Evolutionary conservation across 352 stramenopile genomes (phyloP), one percentile per base, ranked within the genome.

Genomic region (Globisporangium radiosum): DNA sequence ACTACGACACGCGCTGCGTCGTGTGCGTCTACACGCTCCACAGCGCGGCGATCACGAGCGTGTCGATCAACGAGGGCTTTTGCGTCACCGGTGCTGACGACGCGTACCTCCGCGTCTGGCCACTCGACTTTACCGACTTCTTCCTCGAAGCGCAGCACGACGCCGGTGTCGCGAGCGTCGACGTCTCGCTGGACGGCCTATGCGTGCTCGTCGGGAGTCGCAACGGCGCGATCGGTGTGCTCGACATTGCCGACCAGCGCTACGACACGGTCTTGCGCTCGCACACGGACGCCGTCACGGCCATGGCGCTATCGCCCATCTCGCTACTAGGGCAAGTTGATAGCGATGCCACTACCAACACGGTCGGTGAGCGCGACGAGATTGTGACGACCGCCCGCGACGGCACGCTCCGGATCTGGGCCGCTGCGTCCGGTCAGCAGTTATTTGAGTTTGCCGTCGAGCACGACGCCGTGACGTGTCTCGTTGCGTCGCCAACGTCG

Each of bases 11-110:
- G 8, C 77, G 79, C 33, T 62, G 82, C 42, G 75, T 97, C 10
- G 60, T 94, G 13, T 96, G 87, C 56, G 86, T 97, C n/a, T 95
- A 97, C 60, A 78, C 92, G 53, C 69, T 97, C 14, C 91, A 97
- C 60, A 75, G 95, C 52, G 80, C 76, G 0, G 74, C 79, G 25
- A 96, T 97, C 60, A 82, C 89, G 37, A 84, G 78, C 40, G 61
- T 97, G 1, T 79, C 73, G 5, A 68, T 97, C 7, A 97, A 96
- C 58, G 87, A 96, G 47, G 88, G 85, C 1, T 97, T 96, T 55
- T 96, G 87, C 39, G 87, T 96, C 14, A 97, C 90, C 7, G 88
- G 82, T 15, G 85, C 83, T 0, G 82, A 87, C 36, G 91, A 97
- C 61, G 74, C 76, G n/a, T 92, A 85, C 57, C 63, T 97, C 11